Percentiles rank a stretch among this genome's conserved stretches.
These are phyloP conservation scores for Apophysomyces ossiformis DNA, from an alignment of 371 early-diverging fungal genomes.

Conservation along the genomic window DNA sequence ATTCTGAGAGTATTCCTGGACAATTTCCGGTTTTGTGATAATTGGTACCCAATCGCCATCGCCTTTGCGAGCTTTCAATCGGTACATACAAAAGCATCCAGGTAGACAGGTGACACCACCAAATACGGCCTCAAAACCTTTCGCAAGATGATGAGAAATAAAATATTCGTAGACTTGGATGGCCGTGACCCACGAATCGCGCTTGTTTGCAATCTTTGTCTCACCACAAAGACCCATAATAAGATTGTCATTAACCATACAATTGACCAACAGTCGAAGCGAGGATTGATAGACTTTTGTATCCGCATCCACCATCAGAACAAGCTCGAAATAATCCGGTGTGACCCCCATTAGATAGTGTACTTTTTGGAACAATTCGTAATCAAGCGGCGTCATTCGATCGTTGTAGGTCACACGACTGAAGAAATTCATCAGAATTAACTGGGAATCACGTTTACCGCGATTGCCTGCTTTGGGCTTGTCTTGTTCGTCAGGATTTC, in stretches of 20 bases:
- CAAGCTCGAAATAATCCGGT: conserved; percentile 82
- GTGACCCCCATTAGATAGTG: conserved; percentile 77
- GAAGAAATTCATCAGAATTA: conserved; percentile 94
- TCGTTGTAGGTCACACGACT: conserved; percentile 81
- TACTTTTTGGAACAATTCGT: conserved; percentile 82
- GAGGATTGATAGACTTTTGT: conserved; percentile 81
- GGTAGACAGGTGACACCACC: conserved; percentile 98
- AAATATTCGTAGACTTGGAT: conserved; percentile 98
- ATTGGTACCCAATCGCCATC: conserved; percentile 73
- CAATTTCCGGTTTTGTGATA: conserved; percentile 85
- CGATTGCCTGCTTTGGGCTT: conserved; percentile 85
- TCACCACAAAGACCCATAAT: conserved; percentile 90
- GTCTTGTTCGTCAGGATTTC: conserved; percentile 68
- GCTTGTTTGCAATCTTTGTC: conserved; percentile 87
- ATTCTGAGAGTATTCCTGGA: conserved; percentile 88
- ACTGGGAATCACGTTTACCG: conserved; percentile 95
- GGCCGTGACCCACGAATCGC: conserved; percentile 84
- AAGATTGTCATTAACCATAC: conserved; percentile 77
- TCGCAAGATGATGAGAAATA: conserved; percentile 91
- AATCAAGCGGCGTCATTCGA: conserved; percentile 85
- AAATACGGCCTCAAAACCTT: conserved; percentile 94
- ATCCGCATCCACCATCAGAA: conserved; percentile 94
- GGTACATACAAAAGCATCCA: conserved; percentile 95
- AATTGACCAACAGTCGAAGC: conserved; percentile 74
- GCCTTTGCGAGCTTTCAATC: conserved; percentile 73